Evolutionary conservation across 2,329 filamentous ascomycete genomes (phyloP).

Genomic region (Sclerotinia trifoliorum): DNA sequence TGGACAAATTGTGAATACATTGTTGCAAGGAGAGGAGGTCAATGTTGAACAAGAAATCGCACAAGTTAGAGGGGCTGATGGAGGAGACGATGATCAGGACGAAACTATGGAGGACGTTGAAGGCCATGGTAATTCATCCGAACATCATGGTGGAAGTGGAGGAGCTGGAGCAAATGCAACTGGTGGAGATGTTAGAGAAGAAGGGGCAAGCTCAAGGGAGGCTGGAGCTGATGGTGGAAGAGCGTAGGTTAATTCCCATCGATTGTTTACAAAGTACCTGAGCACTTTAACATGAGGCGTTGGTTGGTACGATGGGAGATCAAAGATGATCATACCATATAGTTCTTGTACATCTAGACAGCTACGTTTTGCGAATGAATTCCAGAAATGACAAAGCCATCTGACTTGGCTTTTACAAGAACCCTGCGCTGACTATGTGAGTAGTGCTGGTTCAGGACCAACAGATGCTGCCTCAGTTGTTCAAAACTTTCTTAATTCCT

Average conservation of each 20-base stretch:
- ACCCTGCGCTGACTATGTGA: slow-evolving; percentile 46
- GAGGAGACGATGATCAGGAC: slow-evolving; percentile 61
- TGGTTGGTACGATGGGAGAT: slow-evolving; percentile 32
- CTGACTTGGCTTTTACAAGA: slow-evolving; percentile 19
- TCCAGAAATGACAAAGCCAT: slow-evolving; percentile 26
- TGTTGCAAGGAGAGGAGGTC: slow-evolving; percentile 87
- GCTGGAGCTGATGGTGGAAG: slow-evolving; percentile 94
- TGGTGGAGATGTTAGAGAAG: slow-evolving; percentile 86
- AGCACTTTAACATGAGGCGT: slow-evolving; percentile 37
- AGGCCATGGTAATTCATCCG: slow-evolving; percentile 57
- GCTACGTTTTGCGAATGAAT: slow-evolving; percentile 36
- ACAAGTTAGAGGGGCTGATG: slow-evolving; percentile 54
- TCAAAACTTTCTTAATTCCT: slow-evolving; percentile 82
- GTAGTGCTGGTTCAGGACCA: slow-evolving; percentile 58
- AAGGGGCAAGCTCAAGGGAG: slow-evolving; percentile 83
- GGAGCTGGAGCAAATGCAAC: slow-evolving; percentile 85
- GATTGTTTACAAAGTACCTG: slow-evolving; percentile 30
- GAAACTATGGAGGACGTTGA: slow-evolving; percentile 80
- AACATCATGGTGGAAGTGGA: slow-evolving; percentile 64
- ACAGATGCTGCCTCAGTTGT: slow-evolving; percentile 74
- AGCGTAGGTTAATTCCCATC: slow-evolving; percentile 80
- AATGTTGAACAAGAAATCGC: slow-evolving; percentile 73
- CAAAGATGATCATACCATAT: slow-evolving; percentile 26
- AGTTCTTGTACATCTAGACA: slow-evolving; percentile 40
- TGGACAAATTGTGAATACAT: slow-evolving; percentile 77